Conservation (phyloP, 305 asterid genomes). For the Ilex paraguariensis region DNA sequence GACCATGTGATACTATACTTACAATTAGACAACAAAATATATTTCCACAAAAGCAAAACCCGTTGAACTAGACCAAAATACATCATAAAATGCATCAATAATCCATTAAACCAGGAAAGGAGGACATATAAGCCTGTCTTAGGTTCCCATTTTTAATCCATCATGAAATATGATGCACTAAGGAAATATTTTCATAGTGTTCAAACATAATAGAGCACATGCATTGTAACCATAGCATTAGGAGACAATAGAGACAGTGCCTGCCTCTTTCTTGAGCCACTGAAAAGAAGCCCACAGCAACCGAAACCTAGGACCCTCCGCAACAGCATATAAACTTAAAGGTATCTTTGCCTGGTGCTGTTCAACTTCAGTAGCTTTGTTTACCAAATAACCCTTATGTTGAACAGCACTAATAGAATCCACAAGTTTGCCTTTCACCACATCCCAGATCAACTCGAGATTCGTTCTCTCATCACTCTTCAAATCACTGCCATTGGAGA, state of each 20-base stretch:
- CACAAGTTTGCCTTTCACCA: conserved; percentile 60
- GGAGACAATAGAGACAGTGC: conserved; percentile 35
- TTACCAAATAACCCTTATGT: conserved; percentile 36
- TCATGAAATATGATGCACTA: too few relatives aligned
- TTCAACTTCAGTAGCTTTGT: conserved; percentile 32
- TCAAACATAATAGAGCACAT: too few relatives aligned
- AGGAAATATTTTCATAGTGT: too few relatives aligned
- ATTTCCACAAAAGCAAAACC: too few relatives aligned
- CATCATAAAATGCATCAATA: too few relatives aligned
- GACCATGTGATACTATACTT: too few relatives aligned
- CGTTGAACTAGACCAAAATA: too few relatives aligned
- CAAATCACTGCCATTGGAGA: conserved; percentile 42
- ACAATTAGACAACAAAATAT: too few relatives aligned
- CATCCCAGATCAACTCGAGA: conserved; percentile 76
- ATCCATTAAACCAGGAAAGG: too few relatives aligned
- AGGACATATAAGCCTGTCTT: too few relatives aligned
- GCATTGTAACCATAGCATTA: not conserved
- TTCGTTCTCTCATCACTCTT: conserved; percentile 34
- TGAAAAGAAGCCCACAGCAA: conserved; percentile 81
- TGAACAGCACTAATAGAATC: conserved; percentile 54
- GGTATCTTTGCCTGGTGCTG: conserved; percentile 41
- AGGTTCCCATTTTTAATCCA: too few relatives aligned
- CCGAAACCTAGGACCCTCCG: conserved; percentile 82
- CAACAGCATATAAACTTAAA: conserved; percentile 69
- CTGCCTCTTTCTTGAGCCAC: conserved; percentile 88